Conservation (phyloP, 1,284 basidiomycete species). For the Trametes hirsuta region DNA sequence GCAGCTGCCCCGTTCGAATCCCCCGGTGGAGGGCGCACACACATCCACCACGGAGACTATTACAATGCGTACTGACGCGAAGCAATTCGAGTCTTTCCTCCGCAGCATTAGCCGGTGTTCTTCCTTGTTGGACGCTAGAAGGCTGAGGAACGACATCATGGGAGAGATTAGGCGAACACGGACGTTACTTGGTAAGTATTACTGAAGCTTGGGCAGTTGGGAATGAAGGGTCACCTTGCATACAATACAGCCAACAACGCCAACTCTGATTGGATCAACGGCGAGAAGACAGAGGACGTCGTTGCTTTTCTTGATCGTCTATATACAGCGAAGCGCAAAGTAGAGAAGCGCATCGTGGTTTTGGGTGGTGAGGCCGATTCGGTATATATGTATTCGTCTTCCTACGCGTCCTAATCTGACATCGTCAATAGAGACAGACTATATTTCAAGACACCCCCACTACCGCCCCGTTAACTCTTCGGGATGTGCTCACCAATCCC, state of each 20-base stretch:
- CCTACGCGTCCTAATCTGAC: not conserved
- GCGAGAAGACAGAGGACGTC: slow-evolving; percentile 80
- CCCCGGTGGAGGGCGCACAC: slow-evolving; percentile 40
- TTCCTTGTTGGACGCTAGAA: slow-evolving; percentile 84
- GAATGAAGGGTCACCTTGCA: not conserved
- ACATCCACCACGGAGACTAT: slow-evolving; percentile 62
- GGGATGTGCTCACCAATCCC: slow-evolving; percentile 84
- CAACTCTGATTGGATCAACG: slow-evolving; percentile 84
- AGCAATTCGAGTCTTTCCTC: slow-evolving; percentile 89
- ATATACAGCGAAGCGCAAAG: slow-evolving; percentile 84
- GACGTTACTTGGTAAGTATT: slow-evolving; percentile 60
- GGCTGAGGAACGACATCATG: slow-evolving; percentile 89
- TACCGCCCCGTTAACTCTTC: slow-evolving; percentile 47
- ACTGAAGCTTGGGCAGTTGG: not conserved
- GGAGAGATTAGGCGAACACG: slow-evolving; percentile 85
- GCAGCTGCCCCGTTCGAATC: slow-evolving; percentile 63
- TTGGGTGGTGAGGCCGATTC: slow-evolving; percentile 73
- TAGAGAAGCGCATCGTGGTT: slow-evolving; percentile 82
- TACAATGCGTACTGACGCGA: slow-evolving; percentile 74
- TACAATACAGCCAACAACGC: slow-evolving; percentile 67
- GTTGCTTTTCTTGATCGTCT: slow-evolving; percentile 88
- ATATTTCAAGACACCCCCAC: slow-evolving; percentile 32
- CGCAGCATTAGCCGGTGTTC: slow-evolving; percentile 82
- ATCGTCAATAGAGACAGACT: slow-evolving; percentile 26
- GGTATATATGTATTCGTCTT: slow-evolving; percentile 41